These are phyloP conservation scores for Eustoma russellianum DNA, from an alignment of 257 asterid species.

Conservation along the genomic window DNA sequence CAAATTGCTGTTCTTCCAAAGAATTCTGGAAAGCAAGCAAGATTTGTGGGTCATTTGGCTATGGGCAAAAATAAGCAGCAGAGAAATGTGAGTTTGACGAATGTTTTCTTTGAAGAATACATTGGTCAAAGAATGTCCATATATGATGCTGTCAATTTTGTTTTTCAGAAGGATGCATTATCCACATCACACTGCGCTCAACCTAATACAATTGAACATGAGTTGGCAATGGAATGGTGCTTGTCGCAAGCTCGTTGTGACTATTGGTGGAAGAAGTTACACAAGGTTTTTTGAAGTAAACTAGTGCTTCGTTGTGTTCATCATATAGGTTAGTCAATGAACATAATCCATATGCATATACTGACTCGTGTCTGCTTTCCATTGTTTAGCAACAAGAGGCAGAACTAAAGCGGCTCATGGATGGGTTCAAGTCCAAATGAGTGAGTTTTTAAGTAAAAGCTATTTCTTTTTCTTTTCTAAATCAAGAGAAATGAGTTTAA, in stretches of 20 bases:
- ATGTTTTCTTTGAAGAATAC: slow-evolving; percentile 3
- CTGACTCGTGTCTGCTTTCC: no score
- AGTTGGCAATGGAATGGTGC: slow-evolving; percentile 80
- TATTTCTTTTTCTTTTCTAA: no score
- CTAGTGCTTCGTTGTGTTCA: background rate
- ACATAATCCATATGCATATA: no score
- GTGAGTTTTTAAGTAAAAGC: no score
- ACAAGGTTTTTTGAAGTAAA: slow-evolving; percentile 40
- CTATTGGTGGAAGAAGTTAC: slow-evolving; percentile 47
- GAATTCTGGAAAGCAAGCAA: slow-evolving; percentile 19
- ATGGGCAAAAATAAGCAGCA: slow-evolving; percentile 44
- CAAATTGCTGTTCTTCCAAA: slow-evolving; percentile 33
- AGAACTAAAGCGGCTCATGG: no score
- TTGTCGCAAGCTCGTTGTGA: slow-evolving; percentile 49
- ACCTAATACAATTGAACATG: slow-evolving; percentile 69
- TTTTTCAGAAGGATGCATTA: slow-evolving; percentile 57
- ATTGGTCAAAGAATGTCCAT: background rate
- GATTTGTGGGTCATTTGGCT: slow-evolving; percentile 56
- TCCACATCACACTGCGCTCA: slow-evolving; percentile 91
- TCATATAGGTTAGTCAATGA: no score
- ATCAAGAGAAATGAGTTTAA: no score
- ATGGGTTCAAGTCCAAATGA: no score
- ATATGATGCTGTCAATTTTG: background rate
- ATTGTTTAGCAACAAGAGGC: no score
- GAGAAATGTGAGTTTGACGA: slow-evolving; percentile 42